These are phyloP conservation scores for Colletotrichum tropicicola DNA, from an alignment of 2,329 filamentous ascomycete genomes.

Conservation along the genomic window DNA sequence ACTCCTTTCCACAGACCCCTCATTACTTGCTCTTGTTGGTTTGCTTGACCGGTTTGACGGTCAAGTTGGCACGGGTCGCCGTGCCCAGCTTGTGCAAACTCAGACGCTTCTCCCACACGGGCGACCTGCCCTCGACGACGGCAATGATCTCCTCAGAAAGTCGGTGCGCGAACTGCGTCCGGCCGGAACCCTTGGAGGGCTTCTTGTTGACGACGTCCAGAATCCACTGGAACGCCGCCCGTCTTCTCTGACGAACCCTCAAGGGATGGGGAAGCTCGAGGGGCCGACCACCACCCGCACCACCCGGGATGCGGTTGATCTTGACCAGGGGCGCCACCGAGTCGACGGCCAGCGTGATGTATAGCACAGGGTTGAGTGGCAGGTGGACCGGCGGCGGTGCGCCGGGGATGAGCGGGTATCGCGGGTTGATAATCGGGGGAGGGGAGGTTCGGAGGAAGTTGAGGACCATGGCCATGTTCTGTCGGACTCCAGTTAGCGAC, in stretches of 20 bases:
- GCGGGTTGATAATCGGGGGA: conserved; percentile 77
- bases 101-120: conserved; percentile 84
- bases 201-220: conserved; percentile 84
- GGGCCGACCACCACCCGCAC: conserved; percentile 85
- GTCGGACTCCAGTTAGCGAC: neutral
- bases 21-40: conserved; percentile 34
- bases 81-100: conserved; percentile 84
- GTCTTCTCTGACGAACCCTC: conserved; percentile 76
- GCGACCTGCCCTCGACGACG: conserved; percentile 86
- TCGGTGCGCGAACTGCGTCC: conserved; percentile 76
- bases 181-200: conserved; percentile 75
- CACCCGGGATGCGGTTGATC: conserved; percentile 78
- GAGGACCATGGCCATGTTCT: conserved; percentile 89
- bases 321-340: conserved; percentile 89
- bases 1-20: neutral
- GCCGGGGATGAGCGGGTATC: conserved; percentile 77
- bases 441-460: conserved; percentile 85
- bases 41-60: conserved; percentile 46
- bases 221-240: conserved; percentile 88
- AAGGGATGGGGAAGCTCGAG: conserved; percentile 87
- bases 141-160: conserved; percentile 88
- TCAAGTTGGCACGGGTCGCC: conserved; percentile 77
- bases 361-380: conserved; percentile 87
- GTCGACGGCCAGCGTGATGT: conserved; percentile 91
- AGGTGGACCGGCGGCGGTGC: conserved; percentile 81